Evolutionary conservation across 2,329 filamentous ascomycete genomes (phyloP).

Genomic region (Fusarium palustre): DNA sequence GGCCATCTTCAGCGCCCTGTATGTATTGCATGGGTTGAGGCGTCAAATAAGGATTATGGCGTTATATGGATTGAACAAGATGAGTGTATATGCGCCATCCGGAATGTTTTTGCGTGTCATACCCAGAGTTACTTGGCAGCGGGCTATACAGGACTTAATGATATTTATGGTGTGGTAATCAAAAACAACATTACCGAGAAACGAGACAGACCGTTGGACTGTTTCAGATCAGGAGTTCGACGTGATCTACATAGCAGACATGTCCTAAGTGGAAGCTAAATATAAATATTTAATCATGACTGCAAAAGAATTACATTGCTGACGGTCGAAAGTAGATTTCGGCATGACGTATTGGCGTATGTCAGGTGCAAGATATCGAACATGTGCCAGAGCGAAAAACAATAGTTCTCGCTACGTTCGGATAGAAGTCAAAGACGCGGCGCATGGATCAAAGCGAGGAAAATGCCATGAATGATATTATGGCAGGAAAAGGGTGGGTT

Average conservation of each 20-base stretch:
- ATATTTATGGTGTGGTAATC: background rate
- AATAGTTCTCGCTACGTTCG: slow-evolving; percentile 25
- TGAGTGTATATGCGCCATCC: background rate
- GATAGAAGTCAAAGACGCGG: background rate
- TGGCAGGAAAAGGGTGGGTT: too few relatives aligned
- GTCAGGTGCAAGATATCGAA: slow-evolving; percentile 13
- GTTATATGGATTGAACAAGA: slow-evolving; percentile 2
- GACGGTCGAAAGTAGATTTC: slow-evolving; percentile 13
- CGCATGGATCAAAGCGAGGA: slow-evolving; percentile 1
- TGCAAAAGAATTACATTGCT: background rate
- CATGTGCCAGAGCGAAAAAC: slow-evolving; percentile 17
- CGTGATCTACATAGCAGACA: background rate
- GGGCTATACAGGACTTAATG: background rate
- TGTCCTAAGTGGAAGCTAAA: background rate
- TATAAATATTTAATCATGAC: background rate
- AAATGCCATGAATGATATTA: background rate
- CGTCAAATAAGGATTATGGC: slow-evolving; percentile 4
- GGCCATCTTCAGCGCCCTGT: background rate
- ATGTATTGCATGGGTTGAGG: background rate
- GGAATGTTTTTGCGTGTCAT: background rate
- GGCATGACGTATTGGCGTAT: slow-evolving; percentile 33
- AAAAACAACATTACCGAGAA: background rate
- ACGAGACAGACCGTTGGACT: background rate
- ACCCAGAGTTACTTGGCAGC: background rate
- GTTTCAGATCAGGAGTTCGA: background rate